Evolutionary conservation across 495 filamentous ascomycete species (phyloP).

Genomic region (Hyaloscypha hepaticicola): DNA sequence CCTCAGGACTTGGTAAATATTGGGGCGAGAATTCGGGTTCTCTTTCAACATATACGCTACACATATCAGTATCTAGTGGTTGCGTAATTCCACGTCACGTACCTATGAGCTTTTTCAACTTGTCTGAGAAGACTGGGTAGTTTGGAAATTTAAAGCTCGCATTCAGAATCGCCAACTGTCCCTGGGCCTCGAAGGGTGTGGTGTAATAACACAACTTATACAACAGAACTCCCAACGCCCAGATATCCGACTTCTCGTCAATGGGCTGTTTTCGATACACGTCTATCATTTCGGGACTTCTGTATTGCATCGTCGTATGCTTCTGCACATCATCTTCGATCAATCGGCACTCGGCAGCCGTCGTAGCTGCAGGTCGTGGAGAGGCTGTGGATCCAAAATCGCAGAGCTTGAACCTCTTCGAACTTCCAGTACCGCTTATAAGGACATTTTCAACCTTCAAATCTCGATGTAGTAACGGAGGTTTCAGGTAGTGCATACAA

Average conservation of each 20-base stretch:
- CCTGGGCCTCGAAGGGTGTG: constrained; percentile 96
- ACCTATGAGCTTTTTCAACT: constrained; percentile 90
- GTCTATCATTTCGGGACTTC: constrained; percentile 98
- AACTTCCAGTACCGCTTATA: constrained; percentile 64
- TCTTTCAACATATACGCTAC: constrained; percentile 89
- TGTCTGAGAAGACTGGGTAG: constrained; percentile 86
- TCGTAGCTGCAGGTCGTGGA: constrained; percentile 79
- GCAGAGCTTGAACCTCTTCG: constrained; percentile 84
- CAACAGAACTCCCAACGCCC: constrained; percentile 91
- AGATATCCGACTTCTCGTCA: constrained; percentile 98
- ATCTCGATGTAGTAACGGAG: constrained; percentile 89
- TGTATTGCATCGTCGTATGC: constrained; percentile 95
- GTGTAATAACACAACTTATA: constrained; percentile 99
- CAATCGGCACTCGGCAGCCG: constrained; percentile 78
- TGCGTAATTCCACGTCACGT: constrained; percentile 24
- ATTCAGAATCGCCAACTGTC: constrained; percentile 97
- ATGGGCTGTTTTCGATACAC: constrained; percentile 95
- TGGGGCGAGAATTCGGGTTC: constrained; percentile 76
- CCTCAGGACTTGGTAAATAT: constrained; percentile 87
- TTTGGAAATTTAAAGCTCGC: constrained; percentile 90
- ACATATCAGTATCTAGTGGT: constrained; percentile 37
- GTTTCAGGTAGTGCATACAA: constrained; percentile 98
- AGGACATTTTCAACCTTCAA: constrained; percentile 98
- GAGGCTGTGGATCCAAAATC: constrained; percentile 94
- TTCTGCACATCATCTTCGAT: constrained; percentile 97